Conservation (phyloP, 164 flowering plant genomes). For the Sedum album region DNA sequence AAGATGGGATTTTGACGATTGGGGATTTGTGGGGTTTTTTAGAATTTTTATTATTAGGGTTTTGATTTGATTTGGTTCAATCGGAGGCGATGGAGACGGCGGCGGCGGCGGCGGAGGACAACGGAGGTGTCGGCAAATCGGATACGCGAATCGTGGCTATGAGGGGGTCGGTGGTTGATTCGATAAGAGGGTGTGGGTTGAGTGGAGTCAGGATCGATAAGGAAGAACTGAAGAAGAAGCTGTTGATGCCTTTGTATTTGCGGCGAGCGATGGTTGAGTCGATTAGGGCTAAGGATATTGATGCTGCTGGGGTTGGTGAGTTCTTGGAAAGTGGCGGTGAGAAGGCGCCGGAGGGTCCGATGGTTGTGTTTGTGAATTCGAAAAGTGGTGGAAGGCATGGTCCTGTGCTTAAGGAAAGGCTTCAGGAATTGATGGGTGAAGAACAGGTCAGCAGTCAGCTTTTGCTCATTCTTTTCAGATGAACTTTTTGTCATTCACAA, state of each 20-base stretch:
- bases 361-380: constrained; percentile 37
- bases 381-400: constrained; percentile 89
- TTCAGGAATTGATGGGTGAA: constrained; percentile 58
- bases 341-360: constrained; percentile 22
- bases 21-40: background rate
- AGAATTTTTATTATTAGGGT: background rate
- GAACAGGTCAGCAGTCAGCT: constrained; percentile 72
- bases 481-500: background rate
- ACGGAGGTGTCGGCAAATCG: background rate
- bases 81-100: background rate
- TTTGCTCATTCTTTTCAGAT: background rate
- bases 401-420: constrained; percentile 50
- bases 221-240: constrained; percentile 22
- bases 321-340: background rate
- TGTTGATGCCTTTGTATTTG: constrained; percentile 47
- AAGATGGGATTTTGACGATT: background rate
- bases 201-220: constrained; percentile 52
- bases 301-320: background rate
- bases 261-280: constrained; percentile 52
- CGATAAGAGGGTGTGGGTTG: constrained; percentile 49
- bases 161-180: constrained; percentile 50
- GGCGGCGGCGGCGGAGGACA: background rate
- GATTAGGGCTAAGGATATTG: constrained; percentile 34
- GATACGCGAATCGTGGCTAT: constrained; percentile 16
- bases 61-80: background rate